phyloP scores from a whole-genome alignment of 345 rosid species.

The Bruguiera gymnorhiza region DNA sequence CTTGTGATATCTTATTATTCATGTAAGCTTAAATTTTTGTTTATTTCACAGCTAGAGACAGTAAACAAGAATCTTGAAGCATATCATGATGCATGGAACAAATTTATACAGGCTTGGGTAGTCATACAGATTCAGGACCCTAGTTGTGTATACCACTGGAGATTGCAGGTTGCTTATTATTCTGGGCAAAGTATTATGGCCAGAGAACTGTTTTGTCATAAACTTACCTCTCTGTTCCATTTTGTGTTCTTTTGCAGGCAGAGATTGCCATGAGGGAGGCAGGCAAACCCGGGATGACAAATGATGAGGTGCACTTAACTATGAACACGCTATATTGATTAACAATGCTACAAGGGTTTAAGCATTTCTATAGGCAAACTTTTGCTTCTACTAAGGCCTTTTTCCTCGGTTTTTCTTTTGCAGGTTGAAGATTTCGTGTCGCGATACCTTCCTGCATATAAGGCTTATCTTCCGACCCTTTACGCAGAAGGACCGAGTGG shows the following conservation, averaged over 20 bases:
- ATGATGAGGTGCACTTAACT: slow-evolving; percentile 63
- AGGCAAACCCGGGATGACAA: slow-evolving; percentile 84
- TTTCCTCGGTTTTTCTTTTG: slow-evolving; percentile 4
- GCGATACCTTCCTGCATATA: slow-evolving; percentile 81
- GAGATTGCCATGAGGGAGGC: slow-evolving; percentile 91
- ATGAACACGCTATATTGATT: not conserved
- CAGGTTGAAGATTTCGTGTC: slow-evolving; percentile 96
- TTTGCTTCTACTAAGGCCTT: not conserved
- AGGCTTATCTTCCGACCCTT: slow-evolving; percentile 80
- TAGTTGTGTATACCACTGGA: slow-evolving; percentile 85
- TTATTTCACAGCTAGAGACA: slow-evolving; percentile 54
- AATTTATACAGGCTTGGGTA: slow-evolving; percentile 74
- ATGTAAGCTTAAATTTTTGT: not conserved
- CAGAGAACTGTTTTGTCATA: not conserved
- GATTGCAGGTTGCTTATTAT: slow-evolving; percentile 66
- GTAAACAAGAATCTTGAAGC: slow-evolving; percentile 85
- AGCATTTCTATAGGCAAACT: not conserved
- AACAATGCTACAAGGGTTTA: not conserved
- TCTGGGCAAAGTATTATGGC: not conserved
- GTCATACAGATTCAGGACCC: slow-evolving; percentile 90
- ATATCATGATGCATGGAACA: slow-evolving; percentile 88
- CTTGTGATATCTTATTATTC: not conserved
- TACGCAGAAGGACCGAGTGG: slow-evolving; percentile 90
- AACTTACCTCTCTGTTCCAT: not conserved
- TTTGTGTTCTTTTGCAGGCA: slow-evolving; percentile 49